Evolutionary conservation across 129 eudicot genomes (phyloP).

Genomic region (Mikania micrantha): DNA sequence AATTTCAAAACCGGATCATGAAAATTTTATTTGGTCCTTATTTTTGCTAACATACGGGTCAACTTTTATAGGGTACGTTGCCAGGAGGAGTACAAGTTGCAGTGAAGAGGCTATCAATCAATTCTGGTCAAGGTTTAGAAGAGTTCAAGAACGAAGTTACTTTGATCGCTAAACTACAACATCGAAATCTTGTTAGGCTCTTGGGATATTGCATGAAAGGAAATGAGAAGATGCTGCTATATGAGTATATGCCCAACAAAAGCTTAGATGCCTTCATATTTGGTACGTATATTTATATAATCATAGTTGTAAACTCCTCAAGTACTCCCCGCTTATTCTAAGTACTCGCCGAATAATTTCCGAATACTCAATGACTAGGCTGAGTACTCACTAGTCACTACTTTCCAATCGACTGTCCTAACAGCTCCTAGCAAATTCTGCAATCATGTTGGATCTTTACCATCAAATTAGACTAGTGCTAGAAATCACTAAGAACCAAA

Average conservation of each 20-base stretch:
- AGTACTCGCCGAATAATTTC: too few species aligned
- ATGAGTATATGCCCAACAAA: slow-evolving; percentile 51
- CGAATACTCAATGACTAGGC: too few species aligned
- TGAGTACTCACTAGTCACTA: too few species aligned
- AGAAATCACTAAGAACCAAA: too few species aligned
- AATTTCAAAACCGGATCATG: too few species aligned
- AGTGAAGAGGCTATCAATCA: slow-evolving; percentile 56
- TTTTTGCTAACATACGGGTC: neutral
- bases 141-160: slow-evolving; percentile 58
- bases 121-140: slow-evolving; percentile 50
- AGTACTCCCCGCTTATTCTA: too few species aligned
- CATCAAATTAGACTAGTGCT: too few species aligned
- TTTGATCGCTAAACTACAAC: slow-evolving; percentile 59
- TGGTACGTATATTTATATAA: too few species aligned
- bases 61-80: slow-evolving; percentile 32
- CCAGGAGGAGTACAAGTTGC: slow-evolving; percentile 49
- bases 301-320: too few species aligned
- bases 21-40: neutral
- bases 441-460: too few species aligned
- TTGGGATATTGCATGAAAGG: slow-evolving; percentile 52
- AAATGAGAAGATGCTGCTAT: slow-evolving; percentile 44
- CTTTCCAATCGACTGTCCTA: too few species aligned
- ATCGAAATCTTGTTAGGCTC: slow-evolving; percentile 53
- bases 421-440: too few species aligned
- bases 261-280: slow-evolving; percentile 53